phyloP scores from a whole-genome alignment of 2,329 filamentous ascomycete species.

The Neurospora crassa region DNA sequence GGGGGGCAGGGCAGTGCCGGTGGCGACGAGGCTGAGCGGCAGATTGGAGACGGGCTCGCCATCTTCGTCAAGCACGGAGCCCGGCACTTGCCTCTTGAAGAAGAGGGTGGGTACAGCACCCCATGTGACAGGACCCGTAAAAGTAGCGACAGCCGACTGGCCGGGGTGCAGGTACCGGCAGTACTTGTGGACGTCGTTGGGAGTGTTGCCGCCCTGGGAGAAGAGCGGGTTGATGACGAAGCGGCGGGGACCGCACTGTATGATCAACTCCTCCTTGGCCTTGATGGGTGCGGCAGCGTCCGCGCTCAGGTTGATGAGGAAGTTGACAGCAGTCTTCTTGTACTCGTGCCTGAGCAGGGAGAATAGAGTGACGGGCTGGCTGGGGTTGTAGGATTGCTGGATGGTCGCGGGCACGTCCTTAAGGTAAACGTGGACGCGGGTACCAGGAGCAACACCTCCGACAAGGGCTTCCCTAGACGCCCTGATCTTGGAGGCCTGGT shows the following conservation, averaged over 20 bases:
- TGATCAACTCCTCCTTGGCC: conserved; percentile 83
- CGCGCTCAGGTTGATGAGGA: conserved; percentile 76
- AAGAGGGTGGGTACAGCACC: conserved; percentile 83
- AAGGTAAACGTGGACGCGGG: conserved; percentile 72
- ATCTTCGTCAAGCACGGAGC: conserved; percentile 33
- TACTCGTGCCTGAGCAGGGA: conserved; percentile 90
- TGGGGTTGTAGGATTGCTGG: conserved; percentile 38
- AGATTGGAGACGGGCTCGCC: conserved; percentile 26
- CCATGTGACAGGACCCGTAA: conserved; percentile 87
- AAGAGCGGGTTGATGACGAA: conserved; percentile 85
- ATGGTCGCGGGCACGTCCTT: conserved; percentile 36
- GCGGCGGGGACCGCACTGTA: conserved; percentile 83
- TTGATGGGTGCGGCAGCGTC: conserved; percentile 70
- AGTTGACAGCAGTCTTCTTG: conserved; percentile 84
- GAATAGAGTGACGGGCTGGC: conserved; percentile 63
- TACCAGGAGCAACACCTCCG: conserved; percentile 80
- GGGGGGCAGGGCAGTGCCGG: conserved; percentile 76
- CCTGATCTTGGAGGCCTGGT: conserved; percentile 71
- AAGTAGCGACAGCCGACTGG: conserved; percentile 77
- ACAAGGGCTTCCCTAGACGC: conserved; percentile 73
- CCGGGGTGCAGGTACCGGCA: conserved; percentile 87
- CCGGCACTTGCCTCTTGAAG: conserved; percentile 54
- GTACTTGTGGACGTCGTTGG: conserved; percentile 97
- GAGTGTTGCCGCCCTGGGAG: conserved; percentile 79
- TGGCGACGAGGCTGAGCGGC: conserved; percentile 66